Evolutionary conservation across 2,329 filamentous ascomycete genomes (phyloP), one percentile per base, ranked within the genome.

Genomic region (Hansfordia pulvinata): DNA sequence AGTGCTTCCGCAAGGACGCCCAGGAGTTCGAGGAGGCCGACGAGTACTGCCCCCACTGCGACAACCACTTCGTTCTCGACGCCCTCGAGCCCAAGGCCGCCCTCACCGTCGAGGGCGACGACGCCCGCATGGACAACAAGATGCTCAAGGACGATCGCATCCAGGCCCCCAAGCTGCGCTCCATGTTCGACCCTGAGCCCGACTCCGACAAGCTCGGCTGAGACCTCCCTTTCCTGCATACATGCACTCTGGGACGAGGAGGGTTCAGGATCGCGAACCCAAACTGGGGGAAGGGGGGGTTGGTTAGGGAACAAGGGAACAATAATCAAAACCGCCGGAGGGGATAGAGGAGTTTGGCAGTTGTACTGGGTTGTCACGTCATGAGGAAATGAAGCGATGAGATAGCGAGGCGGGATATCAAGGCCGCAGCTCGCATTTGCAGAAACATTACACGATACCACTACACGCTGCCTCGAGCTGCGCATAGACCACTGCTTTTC

Each of bases 11-110:
- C 40, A 98, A 96, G 52, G 83, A 98, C 44, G 79, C 79, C 23
- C 61, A 72, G 37, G 82, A 93, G 51, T 94, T 93, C 43, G 90
- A 98, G 41, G 90, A 98, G 42, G 78, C 82, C 50, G 90, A 98
- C 59, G 92, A 98, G 53, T 98, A 93, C 65, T 98, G 90, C 62
- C 92, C 90, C 13, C 83, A 94, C 60, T 98, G 90, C 62, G 90
- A 98, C 51, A 98, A 98, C 59, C 92, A 98, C 56, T 98, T 86
- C 48, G 80, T 98, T 20, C 64, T 98, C 36, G 86, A 96, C 4
- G 92, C 90, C 27, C 56, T 79, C 40, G 82, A 78, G 4, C 83
- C 90, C 13, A 81, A 92, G 55, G 70, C 86, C 8, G 69, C 79
- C 19, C 58, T 98, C 27, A 73, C 86, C 38, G 69, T 98, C 27